Percentiles rank a stretch among this genome's conserved stretches.
phyloP scores from a whole-genome alignment of 2,329 filamentous ascomycete species.

The Aspergillus glaucus region DNA sequence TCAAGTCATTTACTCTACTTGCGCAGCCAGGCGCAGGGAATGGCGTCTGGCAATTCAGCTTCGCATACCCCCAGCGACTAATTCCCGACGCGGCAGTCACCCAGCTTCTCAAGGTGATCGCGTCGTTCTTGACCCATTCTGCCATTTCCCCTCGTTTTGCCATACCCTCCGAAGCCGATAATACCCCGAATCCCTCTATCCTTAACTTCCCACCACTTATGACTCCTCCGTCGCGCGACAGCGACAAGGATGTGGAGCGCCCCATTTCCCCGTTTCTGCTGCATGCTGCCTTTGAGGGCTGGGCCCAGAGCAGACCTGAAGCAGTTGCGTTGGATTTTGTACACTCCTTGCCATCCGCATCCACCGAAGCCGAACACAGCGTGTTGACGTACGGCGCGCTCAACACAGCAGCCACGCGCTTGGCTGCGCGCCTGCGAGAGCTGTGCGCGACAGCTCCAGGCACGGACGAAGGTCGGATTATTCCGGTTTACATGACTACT shows the following conservation, averaged over 20 bases:
- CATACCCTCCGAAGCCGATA: background rate
- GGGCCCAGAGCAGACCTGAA: slow-evolving; percentile 16
- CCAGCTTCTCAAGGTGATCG: slow-evolving; percentile 15
- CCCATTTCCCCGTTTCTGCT: slow-evolving; percentile 12
- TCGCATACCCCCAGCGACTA: slow-evolving; percentile 12
- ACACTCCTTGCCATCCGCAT: slow-evolving; percentile 15
- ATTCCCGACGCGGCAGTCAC: slow-evolving; percentile 14
- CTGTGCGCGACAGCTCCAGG: slow-evolving; percentile 3
- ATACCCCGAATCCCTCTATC: slow-evolving; percentile 14
- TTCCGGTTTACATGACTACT: slow-evolving; percentile 25
- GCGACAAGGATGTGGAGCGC: slow-evolving; percentile 2
- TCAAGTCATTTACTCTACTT: slow-evolving; percentile 12
- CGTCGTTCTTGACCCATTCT: slow-evolving; percentile 4
- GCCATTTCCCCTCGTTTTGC: slow-evolving; percentile 9
- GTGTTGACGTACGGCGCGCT: slow-evolving; percentile 20
- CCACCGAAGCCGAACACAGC: slow-evolving; percentile 14
- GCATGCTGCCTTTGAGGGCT: slow-evolving; percentile 21
- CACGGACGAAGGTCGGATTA: slow-evolving; percentile 11
- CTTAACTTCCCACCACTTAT: slow-evolving; percentile 21
- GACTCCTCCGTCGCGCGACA: slow-evolving; percentile 13
- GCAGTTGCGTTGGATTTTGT: slow-evolving; percentile 22
- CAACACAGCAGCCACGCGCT: slow-evolving; percentile 15
- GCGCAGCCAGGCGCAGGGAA: slow-evolving; percentile 3
- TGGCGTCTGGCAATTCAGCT: slow-evolving; percentile 8
- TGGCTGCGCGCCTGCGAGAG: slow-evolving; percentile 15